Conservation (phyloP, 2,329 filamentous ascomycete species). For the Aspergillus pseudotamarii region DNA sequence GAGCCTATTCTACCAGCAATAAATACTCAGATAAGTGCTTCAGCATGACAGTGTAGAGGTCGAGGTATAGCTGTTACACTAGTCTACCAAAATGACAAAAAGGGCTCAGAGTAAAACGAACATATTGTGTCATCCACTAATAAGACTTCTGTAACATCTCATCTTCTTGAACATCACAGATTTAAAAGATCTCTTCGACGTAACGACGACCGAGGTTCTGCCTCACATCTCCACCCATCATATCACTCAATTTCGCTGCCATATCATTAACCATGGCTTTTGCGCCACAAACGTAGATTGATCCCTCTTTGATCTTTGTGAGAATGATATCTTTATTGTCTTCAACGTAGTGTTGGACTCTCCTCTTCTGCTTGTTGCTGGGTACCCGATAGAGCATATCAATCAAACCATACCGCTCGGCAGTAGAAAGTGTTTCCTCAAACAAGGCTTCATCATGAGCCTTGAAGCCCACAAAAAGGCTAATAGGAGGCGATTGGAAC, state of each 20-base stretch:
- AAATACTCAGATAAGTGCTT: no score
- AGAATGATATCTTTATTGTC: neutral
- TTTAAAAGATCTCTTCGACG: conserved; percentile 5
- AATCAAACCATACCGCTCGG: neutral
- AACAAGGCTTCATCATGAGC: neutral
- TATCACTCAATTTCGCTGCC: neutral
- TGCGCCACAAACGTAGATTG: conserved; percentile 4
- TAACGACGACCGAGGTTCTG: neutral
- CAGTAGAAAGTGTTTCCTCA: neutral
- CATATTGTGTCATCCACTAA: no score
- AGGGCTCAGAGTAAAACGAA: no score
- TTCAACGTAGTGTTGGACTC: neutral
- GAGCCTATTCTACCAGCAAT: no score
- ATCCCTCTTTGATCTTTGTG: neutral
- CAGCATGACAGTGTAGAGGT: no score
- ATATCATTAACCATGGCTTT: conserved; percentile 1
- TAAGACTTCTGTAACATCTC: no score
- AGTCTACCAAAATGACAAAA: no score
- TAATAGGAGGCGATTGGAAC: neutral
- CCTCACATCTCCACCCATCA: neutral
- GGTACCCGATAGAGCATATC: neutral
- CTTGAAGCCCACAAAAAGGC: neutral
- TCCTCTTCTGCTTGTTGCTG: conserved; percentile 2
- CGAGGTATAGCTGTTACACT: no score
- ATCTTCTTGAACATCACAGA: no score